Evolutionary conservation across 306 rosid genomes (phyloP), one percentile per base, ranked within the genome.

Genomic region (Urtica urens): DNA sequence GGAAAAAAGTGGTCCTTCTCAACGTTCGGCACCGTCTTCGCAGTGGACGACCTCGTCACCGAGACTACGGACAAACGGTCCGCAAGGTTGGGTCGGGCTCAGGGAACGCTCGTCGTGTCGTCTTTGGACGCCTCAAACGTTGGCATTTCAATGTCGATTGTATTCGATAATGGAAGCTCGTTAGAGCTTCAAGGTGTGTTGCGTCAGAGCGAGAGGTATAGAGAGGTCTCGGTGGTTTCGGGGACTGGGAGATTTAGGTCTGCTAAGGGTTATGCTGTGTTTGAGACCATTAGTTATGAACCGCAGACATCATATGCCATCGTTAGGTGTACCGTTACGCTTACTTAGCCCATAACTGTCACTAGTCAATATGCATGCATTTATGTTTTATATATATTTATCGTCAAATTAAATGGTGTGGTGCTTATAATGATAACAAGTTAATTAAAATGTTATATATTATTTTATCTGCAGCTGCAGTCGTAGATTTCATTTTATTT

Each of bases 191-290:
- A 57, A 24, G 70, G 64, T 8, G 21, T n/a, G 26, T 60, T 53
- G 9, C 69, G 51, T 13, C 70, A 72, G 5, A 44, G 23, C 14
- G 65, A 72, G 34, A 62, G 59, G 30, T 43, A 15, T 4, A 66
- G 46, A 25, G 80, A 76, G 37, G n/a, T 79, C 0, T 58, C 76
- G 1, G 76, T 75, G 40, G 75, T 76, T 7, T 57, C 71, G 17
- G 87, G 83, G 11, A 79, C 83, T 4, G 87, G 83, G 0, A 57
- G 10, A 29, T 79, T 79, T 27, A 59, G 87, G 3, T 67, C 37
- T 63, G 73, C 64, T 3, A 66, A 51, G 7, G 80, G 87, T 0
- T 66, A 10, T 57, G 87, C 69, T 46, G 13, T 41, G 0, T 7
- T 66, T 2, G 66, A 59, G 38, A 66, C 66, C 10, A 38, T 53